Base-by-base conservation (phyloP, 2,329 filamentous ascomycete species). In the Microcyclospora tardicrescens region DNA sequence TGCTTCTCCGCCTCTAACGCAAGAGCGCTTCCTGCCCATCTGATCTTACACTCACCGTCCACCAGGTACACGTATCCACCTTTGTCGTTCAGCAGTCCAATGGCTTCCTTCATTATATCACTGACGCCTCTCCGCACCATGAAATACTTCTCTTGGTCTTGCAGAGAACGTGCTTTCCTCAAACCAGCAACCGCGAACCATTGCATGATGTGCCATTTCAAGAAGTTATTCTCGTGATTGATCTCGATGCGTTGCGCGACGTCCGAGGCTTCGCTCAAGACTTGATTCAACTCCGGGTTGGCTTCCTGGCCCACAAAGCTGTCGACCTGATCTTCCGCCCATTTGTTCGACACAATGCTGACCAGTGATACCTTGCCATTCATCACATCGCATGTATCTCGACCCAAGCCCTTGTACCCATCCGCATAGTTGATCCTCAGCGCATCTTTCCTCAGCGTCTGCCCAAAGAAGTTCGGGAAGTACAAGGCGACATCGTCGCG, bases 21-120 rank as follows among this genome's bases (percentile, higher is more conserved):
- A 34, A 69, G 58, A 10, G 79, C 84, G 54, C 86, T 93, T 3
- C 84, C 91, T 0, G 89, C 91, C 91, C 91, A 98, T 40, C 91
- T 75, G 50, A 98, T 93, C 62, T 78, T 82, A 60, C 86, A 94
- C 46, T 87, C 71, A 45, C 78, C 70, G 59, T 98, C 91, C 42
- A 98, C 69, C 35, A 98, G 69, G 61, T 94, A 98, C 4, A 87
- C 81, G 63, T 95, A 96, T 29, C 87, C 89, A 28, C 95, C 89
- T 62, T 87, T 93, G 49, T 77, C 78, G 62, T 98, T 98, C 56
- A 93, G 65, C 57, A 93, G 60, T 5, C 75, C 75, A 52, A 79
- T 71, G 4, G 71, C 67, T 52, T 77, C 72, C 47, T 71, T 67
- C 31, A 78, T 63, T 13, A 65, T 58, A 35, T 75, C 70, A 11